Conservation (phyloP, 2,329 filamentous ascomycete species). For the Scytalidium sp. region DNA sequence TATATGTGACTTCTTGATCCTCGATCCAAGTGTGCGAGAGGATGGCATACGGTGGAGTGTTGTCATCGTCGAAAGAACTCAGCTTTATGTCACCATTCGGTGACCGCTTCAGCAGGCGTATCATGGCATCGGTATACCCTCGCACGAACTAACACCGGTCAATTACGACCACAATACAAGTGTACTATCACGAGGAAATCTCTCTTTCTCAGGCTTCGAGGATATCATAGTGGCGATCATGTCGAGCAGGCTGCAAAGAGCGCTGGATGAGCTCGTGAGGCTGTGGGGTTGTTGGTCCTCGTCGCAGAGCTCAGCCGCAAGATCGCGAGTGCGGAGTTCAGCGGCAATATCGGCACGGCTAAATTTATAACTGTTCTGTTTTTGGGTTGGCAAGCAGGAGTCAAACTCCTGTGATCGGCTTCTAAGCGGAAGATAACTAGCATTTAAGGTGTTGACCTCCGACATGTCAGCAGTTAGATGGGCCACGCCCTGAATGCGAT, state of each 20-base stretch:
- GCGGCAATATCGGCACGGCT: background rate
- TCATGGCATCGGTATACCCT: background rate
- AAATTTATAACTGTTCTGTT: background rate
- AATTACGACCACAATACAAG: background rate
- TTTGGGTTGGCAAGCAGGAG: background rate
- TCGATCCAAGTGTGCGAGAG: constrained; percentile 10
- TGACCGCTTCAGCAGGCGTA: constrained; percentile 3
- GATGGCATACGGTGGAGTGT: constrained; percentile 9
- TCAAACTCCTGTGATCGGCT: background rate
- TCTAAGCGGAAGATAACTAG: background rate
- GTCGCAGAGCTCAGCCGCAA: background rate
- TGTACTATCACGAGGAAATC: background rate
- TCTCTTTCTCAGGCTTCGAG: constrained; percentile 2
- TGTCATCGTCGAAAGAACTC: constrained; percentile 5
- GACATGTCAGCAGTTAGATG: background rate
- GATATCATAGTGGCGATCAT: background rate
- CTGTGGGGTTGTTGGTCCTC: background rate
- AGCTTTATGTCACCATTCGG: constrained; percentile 5
- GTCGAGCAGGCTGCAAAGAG: background rate
- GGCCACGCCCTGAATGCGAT: background rate
- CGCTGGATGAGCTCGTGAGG: background rate
- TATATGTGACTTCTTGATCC: constrained; percentile 9
- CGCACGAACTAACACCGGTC: background rate
- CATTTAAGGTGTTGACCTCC: background rate
- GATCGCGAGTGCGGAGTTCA: background rate